Percentiles rank a stretch among this genome's conserved stretches.
Evolutionary conservation across 2,329 filamentous ascomycete genomes (phyloP).

Genomic region (Colletotrichum lini): DNA sequence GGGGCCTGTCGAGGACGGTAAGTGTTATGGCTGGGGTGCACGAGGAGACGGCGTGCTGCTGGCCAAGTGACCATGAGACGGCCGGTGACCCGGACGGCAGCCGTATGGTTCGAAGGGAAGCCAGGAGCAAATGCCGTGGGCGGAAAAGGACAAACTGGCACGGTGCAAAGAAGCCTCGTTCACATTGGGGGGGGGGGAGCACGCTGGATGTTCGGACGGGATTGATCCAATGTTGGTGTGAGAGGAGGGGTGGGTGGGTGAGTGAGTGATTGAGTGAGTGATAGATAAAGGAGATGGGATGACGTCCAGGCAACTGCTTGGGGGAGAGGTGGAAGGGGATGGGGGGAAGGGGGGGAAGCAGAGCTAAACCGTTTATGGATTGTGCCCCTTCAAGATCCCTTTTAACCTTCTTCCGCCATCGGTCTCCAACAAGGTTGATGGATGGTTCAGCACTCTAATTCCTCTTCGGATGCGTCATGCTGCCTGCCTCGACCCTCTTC

Average conservation of each 20-base stretch:
- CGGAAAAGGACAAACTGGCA: neutral
- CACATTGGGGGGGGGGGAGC: neutral
- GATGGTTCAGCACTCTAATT: neutral
- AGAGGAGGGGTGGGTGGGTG: no score
- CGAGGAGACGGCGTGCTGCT: neutral
- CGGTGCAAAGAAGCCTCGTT: neutral
- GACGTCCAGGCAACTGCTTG: neutral
- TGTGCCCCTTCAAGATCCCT: no score
- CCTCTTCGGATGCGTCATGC: neutral
- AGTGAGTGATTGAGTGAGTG: no score
- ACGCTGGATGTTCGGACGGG: neutral
- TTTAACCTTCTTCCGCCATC: neutral
- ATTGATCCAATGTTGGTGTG: neutral
- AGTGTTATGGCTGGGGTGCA: neutral
- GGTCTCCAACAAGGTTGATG: neutral
- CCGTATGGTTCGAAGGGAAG: neutral
- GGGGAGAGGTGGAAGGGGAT: neutral
- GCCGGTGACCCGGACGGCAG: neutral
- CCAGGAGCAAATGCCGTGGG: neutral
- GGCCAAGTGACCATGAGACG: neutral
- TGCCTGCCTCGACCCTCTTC: neutral
- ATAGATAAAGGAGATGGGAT: neutral
- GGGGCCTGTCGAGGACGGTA: neutral
- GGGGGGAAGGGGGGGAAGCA: neutral
- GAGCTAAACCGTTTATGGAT: neutral